Percentiles rank a stretch among this genome's conserved stretches.
Evolutionary conservation across 2,329 filamentous ascomycete genomes (phyloP).

Genomic region (Emericellopsis atlantica): DNA sequence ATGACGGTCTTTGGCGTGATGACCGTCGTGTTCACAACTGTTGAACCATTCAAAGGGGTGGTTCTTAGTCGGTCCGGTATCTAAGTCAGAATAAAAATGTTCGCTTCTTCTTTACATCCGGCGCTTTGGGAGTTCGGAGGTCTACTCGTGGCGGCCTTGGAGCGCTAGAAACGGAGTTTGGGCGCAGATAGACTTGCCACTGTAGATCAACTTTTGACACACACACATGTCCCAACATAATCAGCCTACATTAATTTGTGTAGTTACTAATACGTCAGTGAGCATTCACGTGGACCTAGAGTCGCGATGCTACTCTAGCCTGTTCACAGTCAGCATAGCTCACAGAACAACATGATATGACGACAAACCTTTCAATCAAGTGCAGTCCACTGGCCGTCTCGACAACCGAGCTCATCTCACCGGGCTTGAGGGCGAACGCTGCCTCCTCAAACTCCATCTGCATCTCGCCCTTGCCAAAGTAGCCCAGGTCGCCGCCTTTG

Average conservation of each 20-base stretch:
- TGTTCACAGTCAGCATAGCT: not conserved
- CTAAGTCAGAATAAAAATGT: too few species aligned
- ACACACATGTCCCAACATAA: too few species aligned
- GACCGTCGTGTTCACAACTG: constrained; percentile 39
- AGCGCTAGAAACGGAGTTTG: too few species aligned
- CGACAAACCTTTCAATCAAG: constrained; percentile 75
- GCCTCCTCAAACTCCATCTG: constrained; percentile 98
- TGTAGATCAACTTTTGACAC: too few species aligned
- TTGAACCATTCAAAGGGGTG: constrained; percentile 26
- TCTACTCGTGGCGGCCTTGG: too few species aligned
- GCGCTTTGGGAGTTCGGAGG: too few species aligned
- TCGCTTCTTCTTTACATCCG: too few species aligned
- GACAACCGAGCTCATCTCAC: constrained; percentile 75
- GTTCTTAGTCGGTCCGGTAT: too few species aligned
- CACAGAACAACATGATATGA: not conserved
- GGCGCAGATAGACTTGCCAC: too few species aligned
- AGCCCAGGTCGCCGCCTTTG: constrained; percentile 89
- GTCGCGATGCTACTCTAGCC: not conserved
- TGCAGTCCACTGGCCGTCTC: constrained; percentile 92
- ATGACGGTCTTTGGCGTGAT: constrained; percentile 46
- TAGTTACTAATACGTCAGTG: not conserved
- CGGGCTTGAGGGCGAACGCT: constrained; percentile 77
- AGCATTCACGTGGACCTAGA: not conserved
- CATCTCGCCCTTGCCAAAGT: constrained; percentile 92
- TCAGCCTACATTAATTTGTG: too few species aligned